phyloP scores from a whole-genome alignment of 208 protist species.

The Leishmania guyanensis region DNA sequence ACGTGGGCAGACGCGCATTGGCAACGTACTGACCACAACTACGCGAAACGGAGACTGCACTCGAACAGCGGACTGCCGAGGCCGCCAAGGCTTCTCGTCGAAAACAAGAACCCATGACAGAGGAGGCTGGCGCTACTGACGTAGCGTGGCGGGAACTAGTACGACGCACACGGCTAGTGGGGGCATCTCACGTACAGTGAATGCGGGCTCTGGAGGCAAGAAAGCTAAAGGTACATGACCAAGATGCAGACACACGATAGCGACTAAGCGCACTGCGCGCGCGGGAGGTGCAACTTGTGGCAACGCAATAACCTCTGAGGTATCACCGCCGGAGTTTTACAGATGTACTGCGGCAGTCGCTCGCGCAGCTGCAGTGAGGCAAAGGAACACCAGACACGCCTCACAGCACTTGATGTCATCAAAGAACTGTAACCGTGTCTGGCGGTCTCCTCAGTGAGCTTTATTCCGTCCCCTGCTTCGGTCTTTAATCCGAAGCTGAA shows the following conservation, averaged over 20 bases:
- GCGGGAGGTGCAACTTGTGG: conserved; percentile 25
- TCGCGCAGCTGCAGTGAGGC: conserved; percentile 39
- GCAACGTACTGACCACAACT: conserved; percentile 32
- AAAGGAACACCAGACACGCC: conserved; percentile 21
- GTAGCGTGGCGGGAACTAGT: conserved; percentile 19
- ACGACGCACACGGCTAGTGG: conserved; percentile 23
- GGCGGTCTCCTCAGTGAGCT: not conserved
- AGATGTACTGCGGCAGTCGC: conserved; percentile 27
- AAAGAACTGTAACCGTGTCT: no score
- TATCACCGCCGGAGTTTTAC: conserved; percentile 25
- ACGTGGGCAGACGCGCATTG: conserved; percentile 25
- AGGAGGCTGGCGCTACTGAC: conserved; percentile 18
- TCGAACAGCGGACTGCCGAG: conserved; percentile 1
- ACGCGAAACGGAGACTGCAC: conserved; percentile 17
- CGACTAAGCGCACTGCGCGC: conserved; percentile 32
- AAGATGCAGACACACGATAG: conserved; percentile 24
- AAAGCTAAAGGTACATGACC: conserved; percentile 21
- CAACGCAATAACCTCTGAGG: conserved; percentile 29
- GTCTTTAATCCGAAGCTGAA: not conserved
- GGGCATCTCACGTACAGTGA: conserved; percentile 29
- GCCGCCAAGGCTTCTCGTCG: not conserved
- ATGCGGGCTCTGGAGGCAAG: conserved; percentile 30
- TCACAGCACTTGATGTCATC: not conserved
- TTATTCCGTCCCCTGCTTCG: not conserved
- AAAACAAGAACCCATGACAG: conserved; percentile 1